These are phyloP conservation scores for Starmerella kuoi DNA, from an alignment of 805 yeast genomes.

Conservation along the genomic window DNA sequence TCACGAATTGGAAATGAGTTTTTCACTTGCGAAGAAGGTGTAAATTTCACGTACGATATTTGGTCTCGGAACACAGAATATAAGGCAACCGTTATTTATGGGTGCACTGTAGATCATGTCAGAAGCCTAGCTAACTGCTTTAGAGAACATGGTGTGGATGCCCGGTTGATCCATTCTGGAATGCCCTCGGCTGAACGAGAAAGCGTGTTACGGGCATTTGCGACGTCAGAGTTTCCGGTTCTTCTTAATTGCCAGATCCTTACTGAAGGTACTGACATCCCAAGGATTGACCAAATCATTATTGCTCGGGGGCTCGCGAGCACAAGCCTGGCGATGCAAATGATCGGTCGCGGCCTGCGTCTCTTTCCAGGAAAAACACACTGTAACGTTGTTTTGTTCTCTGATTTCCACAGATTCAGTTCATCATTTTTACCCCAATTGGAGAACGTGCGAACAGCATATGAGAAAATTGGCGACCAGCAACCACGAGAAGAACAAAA, in stretches of 20 bases:
- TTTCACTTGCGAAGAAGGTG: slow-evolving; percentile 11
- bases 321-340: slow-evolving; percentile 57
- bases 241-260: slow-evolving; percentile 79
- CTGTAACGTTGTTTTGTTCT: slow-evolving; percentile 47
- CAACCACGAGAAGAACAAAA: not conserved
- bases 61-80: slow-evolving; percentile 37
- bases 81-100: slow-evolving; percentile 62
- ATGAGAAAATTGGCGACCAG: not conserved
- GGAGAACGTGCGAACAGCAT: not conserved
- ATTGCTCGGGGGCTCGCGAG: slow-evolving; percentile 76
- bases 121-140: slow-evolving; percentile 41
- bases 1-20: slow-evolving; percentile 1
- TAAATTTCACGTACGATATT: slow-evolving; percentile 41
- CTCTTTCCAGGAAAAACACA: slow-evolving; percentile 44
- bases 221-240: slow-evolving; percentile 51
- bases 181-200: slow-evolving; percentile 45
- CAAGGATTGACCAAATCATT: slow-evolving; percentile 69
- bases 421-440: slow-evolving; percentile 13
- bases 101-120: slow-evolving; percentile 64
- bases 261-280: slow-evolving; percentile 92
- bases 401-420: slow-evolving; percentile 11
- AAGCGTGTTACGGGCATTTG: slow-evolving; percentile 44
- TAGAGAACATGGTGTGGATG: slow-evolving; percentile 47
- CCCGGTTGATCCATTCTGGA: slow-evolving; percentile 58
- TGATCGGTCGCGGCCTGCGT: slow-evolving; percentile 85